Evolutionary conservation across 441 rosid genomes (phyloP), one percentile per base, ranked within the genome.

Genomic region (Pelargonium citronellum): DNA sequence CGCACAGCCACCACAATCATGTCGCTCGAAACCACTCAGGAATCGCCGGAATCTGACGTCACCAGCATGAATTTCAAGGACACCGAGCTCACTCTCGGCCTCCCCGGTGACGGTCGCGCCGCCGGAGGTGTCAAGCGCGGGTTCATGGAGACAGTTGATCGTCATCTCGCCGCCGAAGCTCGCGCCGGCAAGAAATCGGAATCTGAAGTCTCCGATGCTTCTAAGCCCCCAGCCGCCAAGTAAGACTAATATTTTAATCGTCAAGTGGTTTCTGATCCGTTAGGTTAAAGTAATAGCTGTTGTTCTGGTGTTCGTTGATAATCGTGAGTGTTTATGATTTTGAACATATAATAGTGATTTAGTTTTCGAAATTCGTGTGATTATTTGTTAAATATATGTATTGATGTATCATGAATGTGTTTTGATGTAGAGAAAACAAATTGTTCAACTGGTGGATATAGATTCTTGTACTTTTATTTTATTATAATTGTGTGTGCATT

Each of bases 141-240:
- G 1, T 37, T 37, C 41, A 37, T 61, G 7, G 34, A 47, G 47
- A 68, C 73, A 1, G 44, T 68, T 44, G 70, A 69, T 68, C 75
- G 53, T 19, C 60, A 66, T 47, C 69, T 64, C 0, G 70, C 20
- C 67, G 15, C 10, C 27, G 55, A 10, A 4, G 9, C 41, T 37
- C 41, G 41, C 0, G 41, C 41, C 8, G n/a, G 13, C 16, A 43
- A 65, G 17, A 58, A 8, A 13, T 47, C 47, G 6, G 68, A 73
- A 24, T 69, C 66, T 8, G 67, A 3, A 47, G 67, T 61, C 13
- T 60, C 74, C 1, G 55, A 67, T 7, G 74, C 41, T 39, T 53
- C 58, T 68, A 67, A 72, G 70, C 51, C 19, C 51, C 74, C 69
- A n/a, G 69, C 69, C 11, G 19, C 71, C 77, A 67, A 73, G 80